These are phyloP conservation scores for Fusarium sp. DNA, from an alignment of 2,329 filamentous ascomycete species.

Conservation along the genomic window DNA sequence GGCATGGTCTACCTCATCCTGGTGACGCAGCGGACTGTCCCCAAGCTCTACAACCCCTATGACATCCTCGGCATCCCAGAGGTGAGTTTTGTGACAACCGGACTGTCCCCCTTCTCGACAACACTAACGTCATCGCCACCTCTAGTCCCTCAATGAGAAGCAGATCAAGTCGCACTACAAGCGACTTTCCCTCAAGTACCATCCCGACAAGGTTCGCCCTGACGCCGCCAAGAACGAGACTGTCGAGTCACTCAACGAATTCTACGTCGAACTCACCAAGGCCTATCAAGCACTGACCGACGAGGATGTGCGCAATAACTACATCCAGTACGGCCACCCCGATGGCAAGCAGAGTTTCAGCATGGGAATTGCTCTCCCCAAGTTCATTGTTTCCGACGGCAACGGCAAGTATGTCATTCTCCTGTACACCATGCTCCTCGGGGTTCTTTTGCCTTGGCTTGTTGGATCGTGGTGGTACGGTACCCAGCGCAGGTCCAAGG, in stretches of 20 bases:
- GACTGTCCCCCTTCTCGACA: not conserved
- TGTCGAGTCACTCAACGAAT: conserved; percentile 80
- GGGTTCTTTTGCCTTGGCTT: conserved; percentile 88
- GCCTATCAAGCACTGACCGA: conserved; percentile 98
- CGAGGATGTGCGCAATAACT: conserved; percentile 97
- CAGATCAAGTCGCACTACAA: conserved; percentile 93
- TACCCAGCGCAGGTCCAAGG: conserved; percentile 89
- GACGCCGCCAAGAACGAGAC: conserved; percentile 91
- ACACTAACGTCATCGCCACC: conserved; percentile 20
- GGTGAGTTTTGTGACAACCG: conserved; percentile 56
- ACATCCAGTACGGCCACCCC: conserved; percentile 92
- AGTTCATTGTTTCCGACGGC: conserved; percentile 90
- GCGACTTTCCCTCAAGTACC: conserved; percentile 82
- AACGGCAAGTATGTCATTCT: conserved; percentile 95
- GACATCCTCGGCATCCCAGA: conserved; percentile 89
- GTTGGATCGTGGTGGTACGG: conserved; percentile 99
- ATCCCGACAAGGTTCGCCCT: conserved; percentile 91
- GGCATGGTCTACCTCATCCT: conserved; percentile 93
- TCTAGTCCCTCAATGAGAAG: conserved; percentile 81
- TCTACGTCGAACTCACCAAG: conserved; percentile 95
- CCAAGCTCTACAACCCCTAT: conserved; percentile 96
- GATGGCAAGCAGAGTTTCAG: conserved; percentile 98
- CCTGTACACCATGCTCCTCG: conserved; percentile 87
- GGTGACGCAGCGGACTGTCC: conserved; percentile 73
- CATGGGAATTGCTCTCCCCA: conserved; percentile 94